Base-by-base conservation (phyloP, 306 rosid species). In the Carpinus viminea region DNA sequence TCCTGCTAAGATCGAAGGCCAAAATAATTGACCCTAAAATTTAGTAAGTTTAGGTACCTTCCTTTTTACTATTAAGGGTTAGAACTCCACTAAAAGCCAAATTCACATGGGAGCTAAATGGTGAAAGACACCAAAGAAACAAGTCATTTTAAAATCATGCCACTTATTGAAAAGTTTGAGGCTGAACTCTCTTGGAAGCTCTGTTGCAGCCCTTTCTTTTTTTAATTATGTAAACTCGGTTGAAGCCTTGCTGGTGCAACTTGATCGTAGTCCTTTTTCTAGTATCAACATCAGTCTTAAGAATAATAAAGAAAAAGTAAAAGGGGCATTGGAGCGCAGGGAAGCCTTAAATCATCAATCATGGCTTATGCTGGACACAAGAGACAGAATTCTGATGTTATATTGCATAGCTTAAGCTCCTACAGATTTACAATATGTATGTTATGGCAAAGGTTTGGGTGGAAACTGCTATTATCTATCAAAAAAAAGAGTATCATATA, bases 391-490 rank as follows among this genome's bases (percentile, higher is more conserved):
- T 53, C 20, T 15, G 59, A 53, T 17, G 2, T 53, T 20, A 56
- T 56, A 56, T 56, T 8, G 62, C 10, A 57, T 56, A 8, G 1
- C 5, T 57, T 57, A 15, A 26, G 68, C 17, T 61, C 18, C 72
- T 16, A 18, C 28, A 1, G 50, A 41, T 66, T 36, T 8, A 7
- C 15, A 38, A 66, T 46, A 21, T 15, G 20, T 15, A 34, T 31
- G 43, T 43, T 16, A 16, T 59, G 2, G 28, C 12, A 57, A 59
- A 26, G 62, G 28, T 74, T 38, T 18, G 21, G 50, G 1, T 56
- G 46, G 73, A 48, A 77, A 79, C 55, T 56, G 31, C 45, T 51
- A 68, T 21, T 43, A 13, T 53, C 47, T 15, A 71, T 53, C 65
- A 65, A 66, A 82, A 5, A 5, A 70, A 8, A 57, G 7, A 70